Evolutionary conservation across 2,329 filamentous ascomycete genomes (phyloP).

Genomic region (Botrytis fabae): DNA sequence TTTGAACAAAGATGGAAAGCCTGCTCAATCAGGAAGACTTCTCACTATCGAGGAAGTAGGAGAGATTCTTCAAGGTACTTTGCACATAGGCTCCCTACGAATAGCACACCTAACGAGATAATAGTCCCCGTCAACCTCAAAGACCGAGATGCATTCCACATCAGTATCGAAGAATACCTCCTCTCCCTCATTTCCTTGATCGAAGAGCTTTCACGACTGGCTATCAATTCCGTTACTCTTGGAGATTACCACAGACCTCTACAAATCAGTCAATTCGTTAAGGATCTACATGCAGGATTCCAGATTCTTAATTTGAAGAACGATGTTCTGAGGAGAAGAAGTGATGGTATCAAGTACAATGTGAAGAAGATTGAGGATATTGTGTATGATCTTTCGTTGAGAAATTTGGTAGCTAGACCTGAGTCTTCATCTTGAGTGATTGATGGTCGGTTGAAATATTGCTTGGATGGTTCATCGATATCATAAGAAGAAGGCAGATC

Average conservation of each 20-base stretch:
- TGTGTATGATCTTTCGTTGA: constrained; percentile 88
- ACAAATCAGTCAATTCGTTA: constrained; percentile 87
- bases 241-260: constrained; percentile 85
- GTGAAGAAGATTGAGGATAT: constrained; percentile 99
- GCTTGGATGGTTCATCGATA: background rate
- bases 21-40: constrained; percentile 62
- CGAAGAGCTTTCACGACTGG: constrained; percentile 86
- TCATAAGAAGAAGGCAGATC: background rate
- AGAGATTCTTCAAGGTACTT: constrained; percentile 63
- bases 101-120: constrained; percentile 25
- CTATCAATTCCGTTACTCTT: constrained; percentile 90
- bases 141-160: constrained; percentile 84
- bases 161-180: constrained; percentile 97
- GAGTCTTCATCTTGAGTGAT: constrained; percentile 18
- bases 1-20: constrained; percentile 54
- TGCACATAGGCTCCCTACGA: background rate
- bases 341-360: constrained; percentile 93
- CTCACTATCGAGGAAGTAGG: constrained; percentile 89
- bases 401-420: constrained; percentile 67
- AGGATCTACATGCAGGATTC: constrained; percentile 93
- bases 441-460: background rate
- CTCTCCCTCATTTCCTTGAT: constrained; percentile 83
- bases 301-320: constrained; percentile 98
- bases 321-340: constrained; percentile 80
- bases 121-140: constrained; percentile 89